Evolutionary conservation across 306 rosid species (phyloP).

Genomic region (Cucurbita ficifolia): DNA sequence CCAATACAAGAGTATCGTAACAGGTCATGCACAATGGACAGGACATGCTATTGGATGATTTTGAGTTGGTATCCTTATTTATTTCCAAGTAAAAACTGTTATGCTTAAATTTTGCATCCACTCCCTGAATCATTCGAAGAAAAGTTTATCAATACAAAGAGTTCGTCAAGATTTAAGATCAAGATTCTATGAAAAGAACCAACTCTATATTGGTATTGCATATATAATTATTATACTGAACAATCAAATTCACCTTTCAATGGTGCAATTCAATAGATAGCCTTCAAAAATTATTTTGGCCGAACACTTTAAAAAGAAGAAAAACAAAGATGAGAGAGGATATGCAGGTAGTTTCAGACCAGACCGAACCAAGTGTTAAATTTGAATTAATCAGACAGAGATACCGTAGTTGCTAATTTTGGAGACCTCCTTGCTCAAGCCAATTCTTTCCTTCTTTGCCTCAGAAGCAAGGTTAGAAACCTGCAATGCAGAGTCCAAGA

Average conservation of each 20-base stretch:
- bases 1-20: too few relatives aligned
- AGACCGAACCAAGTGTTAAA: not conserved
- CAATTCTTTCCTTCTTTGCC: slow-evolving; percentile 53
- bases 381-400: slow-evolving; percentile 42
- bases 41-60: too few relatives aligned
- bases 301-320: not conserved
- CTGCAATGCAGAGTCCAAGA: slow-evolving; percentile 16
- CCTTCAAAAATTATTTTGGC: not conserved
- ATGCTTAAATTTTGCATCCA: not conserved
- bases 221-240: not conserved
- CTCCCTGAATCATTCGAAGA: not conserved
- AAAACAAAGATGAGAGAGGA: not conserved
- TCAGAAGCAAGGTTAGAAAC: slow-evolving; percentile 58
- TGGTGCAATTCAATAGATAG: not conserved
- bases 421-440: slow-evolving; percentile 53
- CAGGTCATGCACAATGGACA: not conserved
- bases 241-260: not conserved
- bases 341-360: not conserved
- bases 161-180: not conserved
- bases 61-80: too few relatives aligned
- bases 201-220: not conserved
- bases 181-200: not conserved
- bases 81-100: not conserved
- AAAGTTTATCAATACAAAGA: not conserved
- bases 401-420: slow-evolving; percentile 80